Base-by-base conservation (phyloP, 352 stramenopile genomes). In the Pythium dissotocum region DNA sequence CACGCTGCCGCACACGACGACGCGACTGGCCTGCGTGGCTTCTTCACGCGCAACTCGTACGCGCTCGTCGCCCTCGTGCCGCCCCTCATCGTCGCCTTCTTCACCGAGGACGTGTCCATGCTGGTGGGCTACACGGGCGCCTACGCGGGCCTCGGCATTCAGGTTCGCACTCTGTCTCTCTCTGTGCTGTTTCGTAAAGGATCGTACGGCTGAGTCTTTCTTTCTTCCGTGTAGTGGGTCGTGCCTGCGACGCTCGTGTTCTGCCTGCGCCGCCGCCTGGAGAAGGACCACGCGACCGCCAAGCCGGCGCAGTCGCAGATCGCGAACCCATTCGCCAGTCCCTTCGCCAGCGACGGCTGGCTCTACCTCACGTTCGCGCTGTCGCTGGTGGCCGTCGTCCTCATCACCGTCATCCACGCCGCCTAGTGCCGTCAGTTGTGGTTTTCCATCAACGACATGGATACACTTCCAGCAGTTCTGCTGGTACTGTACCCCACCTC, bases 101-200 rank as follows among this genome's bases (percentile, higher is more conserved):
- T 89, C 72, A 96, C 88, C 2, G 88, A 96, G 51, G 88, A 96
- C 77, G 88, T 96, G 67, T 91, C 85, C 36, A 93, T 94, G 85
- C 81, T 96, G 33, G 87, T 96, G 53, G 85, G 88, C 57, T 93
- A 93, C 70, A 96, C 88, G 7, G 88, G 88, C 61, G 83, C 86
- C 6, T 96, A 96, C 70, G 88, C 88, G 2, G 88, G 88, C 8
- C 78, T 96, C 53, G 85, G 86, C 67, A 96, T 96, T 64, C 88
- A 93, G 79, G 84, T 93, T 71, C 59, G 74, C 14, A 26, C 40
- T 46, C 57, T 71, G 16, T 32, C 9, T 32, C 16, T 38, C 2
- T 28, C 16, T 4, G 24, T n/a, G 2, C 26, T 57, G 18, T 48
- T 24, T 24, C 21, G 21, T 24, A 24, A 38, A 24, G 13, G 21